Percentiles rank a stretch among this genome's conserved stretches.
Evolutionary conservation across 2,329 filamentous ascomycete genomes (phyloP).

Genomic region (Gremmenia infestans): DNA sequence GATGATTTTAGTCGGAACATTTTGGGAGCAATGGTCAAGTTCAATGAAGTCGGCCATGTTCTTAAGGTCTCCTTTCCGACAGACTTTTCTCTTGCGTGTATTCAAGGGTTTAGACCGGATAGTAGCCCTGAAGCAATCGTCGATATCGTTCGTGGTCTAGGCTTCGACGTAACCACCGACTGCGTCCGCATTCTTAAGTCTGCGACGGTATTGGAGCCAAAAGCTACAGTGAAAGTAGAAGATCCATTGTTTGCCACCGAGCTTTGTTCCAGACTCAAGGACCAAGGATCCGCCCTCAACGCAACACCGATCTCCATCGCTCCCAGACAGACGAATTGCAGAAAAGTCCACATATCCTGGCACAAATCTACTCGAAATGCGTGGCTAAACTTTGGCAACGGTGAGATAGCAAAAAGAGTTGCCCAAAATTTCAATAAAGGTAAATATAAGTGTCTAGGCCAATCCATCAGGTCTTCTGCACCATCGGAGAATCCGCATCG

Average conservation of each 20-base stretch:
- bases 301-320: conserved; percentile 12
- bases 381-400: conserved; percentile 24
- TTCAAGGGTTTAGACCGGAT: conserved; percentile 16
- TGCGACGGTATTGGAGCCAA: conserved; percentile 4
- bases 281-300: conserved; percentile 9
- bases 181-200: conserved; percentile 12
- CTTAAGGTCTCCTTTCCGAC: conserved; percentile 23
- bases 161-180: conserved; percentile 14
- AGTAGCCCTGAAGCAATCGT: conserved; percentile 14
- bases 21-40: conserved; percentile 19
- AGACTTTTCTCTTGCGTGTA: conserved; percentile 24
- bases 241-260: conserved; percentile 21
- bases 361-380: conserved; percentile 21
- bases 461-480: conserved; percentile 9
- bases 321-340: conserved; percentile 17
- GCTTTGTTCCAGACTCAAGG: conserved; percentile 10
- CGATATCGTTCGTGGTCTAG: conserved; percentile 12
- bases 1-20: conserved; percentile 24
- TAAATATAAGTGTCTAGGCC: conserved; percentile 18
- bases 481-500: conserved; percentile 1
- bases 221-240: conserved; percentile 19
- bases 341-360: conserved; percentile 27
- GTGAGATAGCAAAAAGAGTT: conserved; percentile 20
- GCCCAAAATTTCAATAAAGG: conserved; percentile 20
- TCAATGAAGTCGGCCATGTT: conserved; percentile 20